Evolutionary conservation across 148 eudicot genomes (phyloP).

Genomic region (Amaranthus hypochondriacus): DNA sequence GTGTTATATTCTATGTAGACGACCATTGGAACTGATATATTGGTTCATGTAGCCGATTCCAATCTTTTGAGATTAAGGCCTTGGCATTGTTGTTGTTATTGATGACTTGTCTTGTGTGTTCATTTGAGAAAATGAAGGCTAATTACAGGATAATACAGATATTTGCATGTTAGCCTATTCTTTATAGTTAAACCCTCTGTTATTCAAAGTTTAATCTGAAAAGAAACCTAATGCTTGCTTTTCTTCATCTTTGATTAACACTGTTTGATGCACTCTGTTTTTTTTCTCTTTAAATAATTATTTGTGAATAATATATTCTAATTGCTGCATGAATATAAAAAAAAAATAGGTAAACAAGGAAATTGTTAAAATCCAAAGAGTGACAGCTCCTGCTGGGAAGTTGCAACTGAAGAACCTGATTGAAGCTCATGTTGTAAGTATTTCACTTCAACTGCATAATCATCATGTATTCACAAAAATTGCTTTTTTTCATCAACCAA

Average conservation of each 20-base stretch:
- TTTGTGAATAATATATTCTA: neutral
- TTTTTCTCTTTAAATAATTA: neutral
- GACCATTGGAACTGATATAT: no score
- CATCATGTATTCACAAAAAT: conserved; percentile 5
- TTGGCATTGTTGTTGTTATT: no score
- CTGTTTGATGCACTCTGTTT: conserved; percentile 2
- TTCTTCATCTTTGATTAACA: neutral
- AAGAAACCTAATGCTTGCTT: neutral
- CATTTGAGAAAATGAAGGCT: neutral
- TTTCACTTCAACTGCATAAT: conserved; percentile 12
- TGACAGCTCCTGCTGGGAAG: conserved; percentile 94
- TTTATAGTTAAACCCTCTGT: neutral
- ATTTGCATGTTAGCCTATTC: conserved; percentile 5
- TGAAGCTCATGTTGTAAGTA: conserved; percentile 96
- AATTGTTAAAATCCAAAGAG: conserved; percentile 97
- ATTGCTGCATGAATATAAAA: neutral
- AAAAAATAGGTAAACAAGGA: conserved; percentile 81
- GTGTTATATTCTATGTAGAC: no score
- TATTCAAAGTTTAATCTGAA: neutral
- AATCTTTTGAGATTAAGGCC: neutral
- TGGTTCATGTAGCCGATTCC: neutral
- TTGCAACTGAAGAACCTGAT: conserved; percentile 90
- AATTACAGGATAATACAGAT: neutral
- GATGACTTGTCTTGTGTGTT: no score
- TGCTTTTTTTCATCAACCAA: neutral